These are phyloP conservation scores for Metschnikowia anglica DNA, from an alignment of 805 yeast genomes.

Conservation along the genomic window DNA sequence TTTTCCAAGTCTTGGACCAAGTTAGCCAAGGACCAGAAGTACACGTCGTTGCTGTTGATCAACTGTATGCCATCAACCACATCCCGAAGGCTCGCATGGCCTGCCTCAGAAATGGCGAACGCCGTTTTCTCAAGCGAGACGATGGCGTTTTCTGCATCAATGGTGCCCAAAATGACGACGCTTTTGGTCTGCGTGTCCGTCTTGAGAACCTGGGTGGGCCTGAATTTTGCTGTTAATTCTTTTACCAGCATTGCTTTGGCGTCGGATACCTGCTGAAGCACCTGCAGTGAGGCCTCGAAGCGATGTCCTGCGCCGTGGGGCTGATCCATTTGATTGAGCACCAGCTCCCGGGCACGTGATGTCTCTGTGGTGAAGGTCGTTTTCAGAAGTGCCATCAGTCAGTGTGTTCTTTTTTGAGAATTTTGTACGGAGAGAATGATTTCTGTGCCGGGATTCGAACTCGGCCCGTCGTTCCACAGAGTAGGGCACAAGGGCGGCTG, in stretches of 20 bases:
- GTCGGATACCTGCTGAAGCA: too few species aligned
- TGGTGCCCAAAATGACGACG: conserved; percentile 65
- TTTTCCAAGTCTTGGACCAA: conserved; percentile 46
- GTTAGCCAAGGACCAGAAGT: conserved; percentile 71
- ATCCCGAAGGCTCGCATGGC: conserved; percentile 21
- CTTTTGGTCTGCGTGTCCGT: conserved; percentile 68
- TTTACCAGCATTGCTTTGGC: not conserved
- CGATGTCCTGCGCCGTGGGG: too few species aligned
- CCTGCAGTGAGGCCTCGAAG: too few species aligned
- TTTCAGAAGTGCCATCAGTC: too few species aligned
- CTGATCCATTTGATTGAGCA: too few species aligned
- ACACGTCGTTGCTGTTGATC: conserved; percentile 76
- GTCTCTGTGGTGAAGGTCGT: too few species aligned
- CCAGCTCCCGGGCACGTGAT: too few species aligned
- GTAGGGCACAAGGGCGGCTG: too few species aligned
- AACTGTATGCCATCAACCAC: conserved; percentile 24
- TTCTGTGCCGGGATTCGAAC: too few species aligned
- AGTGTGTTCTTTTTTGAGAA: too few species aligned
- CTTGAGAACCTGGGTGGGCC: conserved; percentile 40
- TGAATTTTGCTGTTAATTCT: conserved; percentile 9
- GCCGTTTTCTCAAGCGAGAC: conserved; percentile 71
- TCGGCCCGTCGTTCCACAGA: too few species aligned
- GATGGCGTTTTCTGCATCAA: conserved; percentile 62
- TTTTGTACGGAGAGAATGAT: too few species aligned
- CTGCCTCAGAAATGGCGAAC: conserved; percentile 32